These are phyloP conservation scores for Aphanomyces euteiches DNA, from an alignment of 352 stramenopile species.

Conservation along the genomic window DNA sequence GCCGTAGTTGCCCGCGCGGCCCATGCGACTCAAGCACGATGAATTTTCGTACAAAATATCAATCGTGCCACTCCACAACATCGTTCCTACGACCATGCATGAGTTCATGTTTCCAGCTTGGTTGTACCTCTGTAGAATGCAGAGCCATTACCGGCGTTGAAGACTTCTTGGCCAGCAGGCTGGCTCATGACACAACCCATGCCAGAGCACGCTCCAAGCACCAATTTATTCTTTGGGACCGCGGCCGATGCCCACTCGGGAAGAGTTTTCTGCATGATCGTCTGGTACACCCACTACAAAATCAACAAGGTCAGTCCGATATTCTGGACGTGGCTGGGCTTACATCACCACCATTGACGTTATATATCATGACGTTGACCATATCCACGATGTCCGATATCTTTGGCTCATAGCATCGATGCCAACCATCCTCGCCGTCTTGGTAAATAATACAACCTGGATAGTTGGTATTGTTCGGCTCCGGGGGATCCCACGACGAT, in stretches of 20 bases:
- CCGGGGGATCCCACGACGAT: slow-evolving; percentile 10
- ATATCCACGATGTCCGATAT: slow-evolving; percentile 60
- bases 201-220: slow-evolving; percentile 21
- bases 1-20: slow-evolving; percentile 23
- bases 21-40: slow-evolving; percentile 9
- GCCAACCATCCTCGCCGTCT: slow-evolving; percentile 13
- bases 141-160: slow-evolving; percentile 12
- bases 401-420: slow-evolving; percentile 53
- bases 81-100: background rate
- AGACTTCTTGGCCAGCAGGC: slow-evolving; percentile 11
- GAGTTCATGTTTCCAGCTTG: background rate
- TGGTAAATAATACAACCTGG: slow-evolving; percentile 4
- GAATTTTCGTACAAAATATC: slow-evolving; percentile 29
- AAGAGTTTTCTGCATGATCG: slow-evolving; percentile 15
- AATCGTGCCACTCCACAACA: slow-evolving; percentile 27
- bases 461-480: slow-evolving; percentile 2
- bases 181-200: slow-evolving; percentile 17
- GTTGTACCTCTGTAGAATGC: slow-evolving; percentile 4
- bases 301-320: background rate
- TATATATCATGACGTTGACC: slow-evolving; percentile 85
- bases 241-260: background rate
- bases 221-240: slow-evolving; percentile 10
- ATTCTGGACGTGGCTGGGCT: background rate
- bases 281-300: slow-evolving; percentile 18
- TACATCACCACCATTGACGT: slow-evolving; percentile 48